phyloP scores from a whole-genome alignment of 345 rosid species.

The Firmiana major region DNA sequence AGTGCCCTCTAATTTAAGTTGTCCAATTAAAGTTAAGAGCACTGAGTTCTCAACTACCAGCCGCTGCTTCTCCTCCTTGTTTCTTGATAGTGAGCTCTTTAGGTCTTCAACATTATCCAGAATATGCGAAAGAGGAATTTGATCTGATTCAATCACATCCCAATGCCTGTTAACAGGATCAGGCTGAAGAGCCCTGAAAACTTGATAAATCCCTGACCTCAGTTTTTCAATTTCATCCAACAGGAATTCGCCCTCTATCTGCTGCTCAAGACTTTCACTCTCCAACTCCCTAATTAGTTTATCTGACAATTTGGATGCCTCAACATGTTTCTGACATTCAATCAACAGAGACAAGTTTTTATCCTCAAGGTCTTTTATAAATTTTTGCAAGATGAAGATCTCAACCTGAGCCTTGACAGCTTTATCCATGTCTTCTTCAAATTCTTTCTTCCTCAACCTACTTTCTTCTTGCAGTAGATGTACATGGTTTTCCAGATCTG shows the following conservation, averaged over 20 bases:
- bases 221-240: slow-evolving; percentile 62
- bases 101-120: slow-evolving; percentile 50
- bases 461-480: slow-evolving; percentile 65
- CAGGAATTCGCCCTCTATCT: slow-evolving; percentile 61
- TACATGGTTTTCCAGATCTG: slow-evolving; percentile 63
- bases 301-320: slow-evolving; percentile 65
- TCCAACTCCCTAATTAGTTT: slow-evolving; percentile 68
- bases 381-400: slow-evolving; percentile 68
- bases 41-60: slow-evolving; percentile 73
- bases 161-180: slow-evolving; percentile 34
- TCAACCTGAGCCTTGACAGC: slow-evolving; percentile 78
- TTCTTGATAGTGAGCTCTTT: slow-evolving; percentile 45
- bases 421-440: slow-evolving; percentile 86
- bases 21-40: slow-evolving; percentile 53
- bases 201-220: slow-evolving; percentile 54
- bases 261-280: slow-evolving; percentile 80
- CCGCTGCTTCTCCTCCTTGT: slow-evolving; percentile 59
- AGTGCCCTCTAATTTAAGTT: slow-evolving; percentile 45
- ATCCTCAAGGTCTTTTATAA: slow-evolving; percentile 66
- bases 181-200: slow-evolving; percentile 66
- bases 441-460: slow-evolving; percentile 61
- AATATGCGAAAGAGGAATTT: slow-evolving; percentile 45
- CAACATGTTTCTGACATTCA: slow-evolving; percentile 72
- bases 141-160: slow-evolving; percentile 38
- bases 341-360: slow-evolving; percentile 59